phyloP scores from a whole-genome alignment of 139 green algal genomes.

The Edaphochlamys debaryana region DNA sequence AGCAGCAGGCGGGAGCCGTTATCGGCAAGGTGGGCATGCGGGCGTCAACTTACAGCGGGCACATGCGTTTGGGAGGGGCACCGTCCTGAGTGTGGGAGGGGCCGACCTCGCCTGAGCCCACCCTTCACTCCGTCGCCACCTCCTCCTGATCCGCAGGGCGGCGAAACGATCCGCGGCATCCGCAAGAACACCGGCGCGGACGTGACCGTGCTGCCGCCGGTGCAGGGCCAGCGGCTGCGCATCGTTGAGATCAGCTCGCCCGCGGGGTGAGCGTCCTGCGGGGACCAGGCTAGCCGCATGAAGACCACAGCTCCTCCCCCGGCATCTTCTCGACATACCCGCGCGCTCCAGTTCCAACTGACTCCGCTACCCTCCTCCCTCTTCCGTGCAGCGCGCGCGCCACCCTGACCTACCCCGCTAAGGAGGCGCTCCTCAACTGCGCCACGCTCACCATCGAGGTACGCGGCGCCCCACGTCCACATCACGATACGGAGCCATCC shows the following conservation, averaged over 20 bases:
- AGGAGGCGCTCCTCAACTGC: constrained; percentile 18
- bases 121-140: too few relatives aligned
- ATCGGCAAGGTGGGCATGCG: constrained; percentile 38
- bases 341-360: too few relatives aligned
- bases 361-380: background rate
- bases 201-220: background rate
- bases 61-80: too few relatives aligned
- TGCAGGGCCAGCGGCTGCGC: background rate
- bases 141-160: too few relatives aligned
- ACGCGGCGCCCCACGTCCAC: too few relatives aligned
- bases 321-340: too few relatives aligned
- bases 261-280: background rate
- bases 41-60: too few relatives aligned
- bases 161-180: constrained; percentile 18
- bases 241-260: background rate
- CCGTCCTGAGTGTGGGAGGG: too few relatives aligned
- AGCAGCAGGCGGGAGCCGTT: background rate
- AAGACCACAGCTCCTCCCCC: background rate
- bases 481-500: too few relatives aligned
- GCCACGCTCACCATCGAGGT: constrained; percentile 8
- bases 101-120: too few relatives aligned
- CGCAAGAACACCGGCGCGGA: constrained; percentile 11
- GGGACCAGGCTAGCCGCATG: background rate
- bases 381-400: background rate
- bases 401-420: background rate